phyloP scores from a whole-genome alignment of 1,139 yeast species.

The Debaryomycetaceae sp. region DNA sequence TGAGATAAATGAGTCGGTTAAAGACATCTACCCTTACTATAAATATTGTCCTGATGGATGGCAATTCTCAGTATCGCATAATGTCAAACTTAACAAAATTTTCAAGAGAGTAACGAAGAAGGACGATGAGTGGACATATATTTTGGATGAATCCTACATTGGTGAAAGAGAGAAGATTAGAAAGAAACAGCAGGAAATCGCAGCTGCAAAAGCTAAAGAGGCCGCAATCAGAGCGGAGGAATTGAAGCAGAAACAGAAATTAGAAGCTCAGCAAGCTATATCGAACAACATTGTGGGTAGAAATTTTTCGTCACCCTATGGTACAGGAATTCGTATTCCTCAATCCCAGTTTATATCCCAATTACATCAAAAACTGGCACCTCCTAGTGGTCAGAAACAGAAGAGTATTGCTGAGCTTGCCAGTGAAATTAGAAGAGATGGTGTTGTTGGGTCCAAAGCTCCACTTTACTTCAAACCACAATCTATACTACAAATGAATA shows the following conservation, averaged over 20 bases:
- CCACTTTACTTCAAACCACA: conserved; percentile 37
- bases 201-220: conserved; percentile 56
- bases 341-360: conserved; percentile 25
- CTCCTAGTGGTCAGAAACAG: conserved; percentile 25
- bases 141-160: conserved; percentile 78
- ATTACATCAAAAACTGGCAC: conserved; percentile 17
- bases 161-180: conserved; percentile 77
- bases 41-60: conserved; percentile 95
- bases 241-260: conserved; percentile 38
- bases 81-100: conserved; percentile 78
- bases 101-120: conserved; percentile 73
- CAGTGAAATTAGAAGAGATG: conserved; percentile 48
- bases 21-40: conserved; percentile 86
- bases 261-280: conserved; percentile 27
- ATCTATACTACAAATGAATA: conserved; percentile 8
- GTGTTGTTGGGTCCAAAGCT: conserved; percentile 24
- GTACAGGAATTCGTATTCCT: conserved; percentile 15
- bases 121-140: conserved; percentile 80
- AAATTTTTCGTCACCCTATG: conserved; percentile 24
- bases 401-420: conserved; percentile 57
- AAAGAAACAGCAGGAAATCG: conserved; percentile 63
- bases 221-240: conserved; percentile 55
- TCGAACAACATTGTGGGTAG: conserved; percentile 26
- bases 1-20: conserved; percentile 83
- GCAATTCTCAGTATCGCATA: conserved; percentile 93